Conservation (phyloP, 305 asterid species). For the Fraxinus nigra region DNA sequence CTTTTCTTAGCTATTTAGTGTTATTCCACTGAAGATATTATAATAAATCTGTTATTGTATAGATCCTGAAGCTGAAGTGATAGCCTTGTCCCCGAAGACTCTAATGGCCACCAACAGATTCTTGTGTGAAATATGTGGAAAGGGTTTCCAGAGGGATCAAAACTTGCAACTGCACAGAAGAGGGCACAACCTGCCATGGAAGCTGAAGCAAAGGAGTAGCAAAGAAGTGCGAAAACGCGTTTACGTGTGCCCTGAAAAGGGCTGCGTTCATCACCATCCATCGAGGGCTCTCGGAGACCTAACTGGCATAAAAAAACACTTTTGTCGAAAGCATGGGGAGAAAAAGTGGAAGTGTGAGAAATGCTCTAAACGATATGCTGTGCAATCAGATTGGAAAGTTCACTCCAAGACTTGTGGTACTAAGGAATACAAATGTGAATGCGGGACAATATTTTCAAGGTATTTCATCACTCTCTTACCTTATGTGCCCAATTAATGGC, state of each 20-base stretch:
- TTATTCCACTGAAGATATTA: background rate
- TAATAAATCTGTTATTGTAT: background rate
- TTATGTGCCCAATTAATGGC: background rate
- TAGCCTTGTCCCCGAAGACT: constrained; percentile 76
- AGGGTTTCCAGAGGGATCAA: constrained; percentile 91
- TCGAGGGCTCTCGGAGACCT: constrained; percentile 87
- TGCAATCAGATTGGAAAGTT: constrained; percentile 87
- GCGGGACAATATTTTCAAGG: constrained; percentile 88
- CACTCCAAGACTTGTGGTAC: constrained; percentile 92
- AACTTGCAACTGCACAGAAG: constrained; percentile 82
- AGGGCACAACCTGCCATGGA: constrained; percentile 91
- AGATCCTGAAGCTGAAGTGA: constrained; percentile 93
- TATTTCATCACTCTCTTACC: constrained; percentile 7
- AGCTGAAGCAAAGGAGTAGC: constrained; percentile 71
- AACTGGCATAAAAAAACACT: constrained; percentile 87
- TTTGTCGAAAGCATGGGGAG: constrained; percentile 83
- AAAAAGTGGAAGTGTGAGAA: constrained; percentile 95
- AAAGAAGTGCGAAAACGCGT: constrained; percentile 71
- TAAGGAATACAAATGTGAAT: constrained; percentile 80
- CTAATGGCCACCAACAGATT: constrained; percentile 91
- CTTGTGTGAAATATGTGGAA: constrained; percentile 78
- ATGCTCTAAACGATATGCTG: constrained; percentile 79
- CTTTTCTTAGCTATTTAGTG: background rate
- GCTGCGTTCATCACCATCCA: constrained; percentile 72
- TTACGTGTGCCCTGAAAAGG: constrained; percentile 80